Evolutionary conservation across 306 rosid genomes (phyloP), one percentile per base, ranked within the genome.

Genomic region (Senna tora): DNA sequence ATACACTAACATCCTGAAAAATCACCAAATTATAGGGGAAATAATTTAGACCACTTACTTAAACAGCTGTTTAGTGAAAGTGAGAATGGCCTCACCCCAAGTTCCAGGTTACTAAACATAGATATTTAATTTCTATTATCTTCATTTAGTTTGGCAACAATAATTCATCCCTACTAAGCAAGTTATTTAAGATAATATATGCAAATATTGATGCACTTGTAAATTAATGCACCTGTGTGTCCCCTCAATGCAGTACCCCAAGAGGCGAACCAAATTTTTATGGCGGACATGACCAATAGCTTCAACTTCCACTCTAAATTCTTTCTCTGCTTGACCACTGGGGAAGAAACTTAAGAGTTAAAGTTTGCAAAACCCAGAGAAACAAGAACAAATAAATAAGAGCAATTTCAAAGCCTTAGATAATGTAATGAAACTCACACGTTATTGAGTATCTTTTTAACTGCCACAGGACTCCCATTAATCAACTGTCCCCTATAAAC

Each of bases 241-340:
- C 68, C 98, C 98, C 78, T 93, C 98, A 0, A 93, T 62, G 50
- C 98, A 93, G 77, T 81, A 88, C 46, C 98, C 98, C 85, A 93
- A 77, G 56, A 93, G 98, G 65, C 98, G 96, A 78, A 90, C 98
- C 83, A 93, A 86, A 78, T 93, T 93, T 84, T 93, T 93, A 74
- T 93, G 98, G 38, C 98, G 87, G 13, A 90, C 98, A 67, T 93
- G 98, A 17, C 98, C 98, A 80, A 90, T 93, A 52, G 98, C 98
- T 74, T 93, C 98, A 67, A 93, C 98, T 82, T 93, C 98, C 71
- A 85, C 96, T 76, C 96, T 81, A 77, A 93, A 93, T 75, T 93
- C 98, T 72, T 86, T 88, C 85, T 93, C 98, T 47, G 98, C 98
- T 81, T 93, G 98, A 56, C 97, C 97, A 52, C 98, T 93, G 80